phyloP scores from a whole-genome alignment of 2,329 filamentous ascomycete species.

The Cadophora gregata region DNA sequence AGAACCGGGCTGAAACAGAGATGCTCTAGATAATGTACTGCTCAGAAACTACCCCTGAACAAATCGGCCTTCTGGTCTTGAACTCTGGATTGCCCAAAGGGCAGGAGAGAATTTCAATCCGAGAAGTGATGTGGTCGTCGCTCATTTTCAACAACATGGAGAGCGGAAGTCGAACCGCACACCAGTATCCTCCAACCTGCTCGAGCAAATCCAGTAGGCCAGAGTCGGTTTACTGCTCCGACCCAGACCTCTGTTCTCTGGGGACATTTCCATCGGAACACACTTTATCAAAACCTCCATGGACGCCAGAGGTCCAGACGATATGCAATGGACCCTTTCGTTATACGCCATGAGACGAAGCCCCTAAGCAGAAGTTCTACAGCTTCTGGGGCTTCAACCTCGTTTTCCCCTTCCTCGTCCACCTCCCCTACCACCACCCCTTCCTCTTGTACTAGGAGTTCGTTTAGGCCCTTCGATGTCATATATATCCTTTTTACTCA shows the following conservation, averaged over 20 bases:
- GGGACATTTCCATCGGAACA: no score
- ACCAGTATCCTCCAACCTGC: no score
- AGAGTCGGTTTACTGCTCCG: no score
- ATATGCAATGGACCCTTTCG: not conserved
- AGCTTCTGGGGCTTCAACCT: conserved; percentile 12
- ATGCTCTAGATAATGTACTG: not conserved
- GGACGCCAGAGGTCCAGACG: no score
- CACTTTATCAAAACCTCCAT: no score
- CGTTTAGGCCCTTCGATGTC: conserved; percentile 65
- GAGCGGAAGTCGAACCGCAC: no score
- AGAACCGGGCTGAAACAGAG: not conserved
- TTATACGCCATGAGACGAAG: not conserved
- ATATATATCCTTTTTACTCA: conserved; percentile 79
- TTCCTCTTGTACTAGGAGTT: conserved; percentile 41
- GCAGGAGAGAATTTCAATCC: not conserved
- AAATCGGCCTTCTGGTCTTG: not conserved
- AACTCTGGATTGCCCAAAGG: not conserved
- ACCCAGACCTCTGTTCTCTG: no score
- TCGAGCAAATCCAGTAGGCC: no score
- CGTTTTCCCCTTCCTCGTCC: conserved; percentile 37
- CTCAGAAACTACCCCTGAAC: not conserved
- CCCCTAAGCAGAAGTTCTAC: not conserved
- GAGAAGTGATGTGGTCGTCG: not conserved
- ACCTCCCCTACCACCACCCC: conserved; percentile 43
- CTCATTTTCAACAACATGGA: not conserved